Base-by-base conservation (phyloP, 768 basidiomycete species). In the Sporobolomyces phaffii region DNA sequence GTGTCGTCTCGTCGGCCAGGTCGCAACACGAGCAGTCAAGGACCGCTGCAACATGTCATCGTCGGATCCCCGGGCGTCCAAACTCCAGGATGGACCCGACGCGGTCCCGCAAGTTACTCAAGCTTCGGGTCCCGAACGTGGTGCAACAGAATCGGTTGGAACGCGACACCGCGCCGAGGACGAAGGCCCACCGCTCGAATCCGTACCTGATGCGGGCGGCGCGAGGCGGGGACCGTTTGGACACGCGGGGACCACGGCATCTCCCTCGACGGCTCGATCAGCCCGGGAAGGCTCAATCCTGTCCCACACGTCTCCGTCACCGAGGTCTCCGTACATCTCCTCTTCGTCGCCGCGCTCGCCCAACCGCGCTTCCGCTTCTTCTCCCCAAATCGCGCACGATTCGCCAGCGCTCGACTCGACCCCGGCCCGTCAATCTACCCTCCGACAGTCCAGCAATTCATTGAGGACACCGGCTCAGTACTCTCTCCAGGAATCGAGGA, bases 81-180 rank as follows among this genome's bases (percentile, higher is more conserved):
- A n/a, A n/a, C n/a, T n/a, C n/a, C n/a, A n/a, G n/a, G n/a, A n/a
- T n/a, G n/a, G n/a, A n/a, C n/a, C n/a, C n/a, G n/a, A n/a, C n/a
- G n/a, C n/a, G n/a, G n/a, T n/a, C n/a, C n/a, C n/a, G n/a, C n/a
- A n/a, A n/a, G n/a, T n/a, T n/a, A n/a, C n/a, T n/a, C n/a, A n/a
- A n/a, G n/a, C n/a, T n/a, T 33, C 51, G 31, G 34, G 15, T 52
- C 10, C 51, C 51, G 51, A 52, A 52, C 51, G 51, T 52, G 51
- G 51, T 52, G 29, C 51, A 17, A 52, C 31, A 10, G 34, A 52
- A 13, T 36, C 20, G n/a, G n/a, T n/a, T n/a, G n/a, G 15, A 34
- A 17, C 14, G 51, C 11, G 34, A 7, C 31, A 34, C 4, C 20
- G 31, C 5, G 5, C 31, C 8, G 48, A 47, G 17, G n/a, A 24